These are phyloP conservation scores for Camellia oleifera DNA, from an alignment of 179 eudicot species.

Conservation along the genomic window DNA sequence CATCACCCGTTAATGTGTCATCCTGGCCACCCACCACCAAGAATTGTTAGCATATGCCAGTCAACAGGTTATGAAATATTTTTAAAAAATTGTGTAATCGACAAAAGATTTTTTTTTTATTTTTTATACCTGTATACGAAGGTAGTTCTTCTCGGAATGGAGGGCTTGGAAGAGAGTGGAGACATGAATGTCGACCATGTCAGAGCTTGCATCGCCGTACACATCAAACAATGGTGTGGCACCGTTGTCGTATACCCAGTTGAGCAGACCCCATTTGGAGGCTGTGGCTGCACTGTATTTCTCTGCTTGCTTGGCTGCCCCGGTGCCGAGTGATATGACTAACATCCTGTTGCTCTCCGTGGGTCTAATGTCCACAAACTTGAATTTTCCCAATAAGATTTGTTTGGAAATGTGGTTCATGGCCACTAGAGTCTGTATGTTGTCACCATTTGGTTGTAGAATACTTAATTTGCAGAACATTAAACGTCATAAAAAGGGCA, in stretches of 20 bases:
- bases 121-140: constrained; percentile 35
- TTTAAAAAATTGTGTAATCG: too few relatives aligned
- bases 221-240: constrained; percentile 28
- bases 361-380: constrained; percentile 20
- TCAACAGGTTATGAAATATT: background rate
- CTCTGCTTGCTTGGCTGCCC: constrained; percentile 26
- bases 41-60: background rate
- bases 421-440: constrained; percentile 40
- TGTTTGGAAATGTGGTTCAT: constrained; percentile 34
- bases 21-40: constrained; percentile 18
- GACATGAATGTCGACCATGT: constrained; percentile 40
- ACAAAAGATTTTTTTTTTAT: too few relatives aligned
- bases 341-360: constrained; percentile 31
- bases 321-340: constrained; percentile 43
- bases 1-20: constrained; percentile 31
- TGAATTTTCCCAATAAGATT: constrained; percentile 28
- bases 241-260: constrained; percentile 35
- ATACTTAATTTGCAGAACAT: too few relatives aligned
- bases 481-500: too few relatives aligned
- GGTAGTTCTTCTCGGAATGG: constrained; percentile 19
- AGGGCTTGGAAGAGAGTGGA: constrained; percentile 34
- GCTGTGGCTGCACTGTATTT: constrained; percentile 32
- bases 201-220: constrained; percentile 29
- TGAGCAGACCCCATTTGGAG: constrained; percentile 35
- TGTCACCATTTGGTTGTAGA: background rate